A percentile compares a stretch with the other conserved stretches of the same genome.
phyloP scores from a whole-genome alignment of 305 asterid genomes.

The Fraxinus nigra region DNA sequence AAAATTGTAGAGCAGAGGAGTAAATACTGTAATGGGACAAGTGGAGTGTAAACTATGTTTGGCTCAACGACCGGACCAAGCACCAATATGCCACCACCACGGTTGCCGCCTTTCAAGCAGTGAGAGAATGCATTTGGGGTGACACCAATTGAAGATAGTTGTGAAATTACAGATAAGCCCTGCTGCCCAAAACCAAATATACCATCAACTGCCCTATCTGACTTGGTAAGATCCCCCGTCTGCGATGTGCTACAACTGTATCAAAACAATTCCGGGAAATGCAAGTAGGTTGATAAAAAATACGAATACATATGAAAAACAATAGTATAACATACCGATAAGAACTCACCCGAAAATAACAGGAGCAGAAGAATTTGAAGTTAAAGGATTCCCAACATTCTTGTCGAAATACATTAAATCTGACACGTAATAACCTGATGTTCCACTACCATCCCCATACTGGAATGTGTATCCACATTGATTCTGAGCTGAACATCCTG shows the following conservation, averaged over 20 bases:
- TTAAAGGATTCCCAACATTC: conserved; percentile 30
- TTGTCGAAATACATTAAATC: conserved; percentile 44
- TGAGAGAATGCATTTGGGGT: conserved; percentile 19
- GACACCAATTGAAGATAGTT: conserved; percentile 4
- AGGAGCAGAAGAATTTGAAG: conserved; percentile 33
- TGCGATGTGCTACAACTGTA: conserved; percentile 55
- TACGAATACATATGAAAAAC: neutral
- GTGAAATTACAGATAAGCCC: conserved; percentile 10
- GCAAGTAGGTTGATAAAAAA: conserved; percentile 14
- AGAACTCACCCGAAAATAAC: conserved; percentile 49
- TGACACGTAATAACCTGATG: conserved; percentile 48
- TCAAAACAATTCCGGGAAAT: conserved; percentile 8
- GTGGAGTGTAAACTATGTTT: neutral
- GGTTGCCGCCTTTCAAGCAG: conserved; percentile 5
- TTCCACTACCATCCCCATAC: conserved; percentile 57
- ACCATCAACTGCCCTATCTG: conserved; percentile 52
- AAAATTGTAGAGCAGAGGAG: neutral
- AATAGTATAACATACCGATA: neutral
- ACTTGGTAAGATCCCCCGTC: conserved; percentile 49
- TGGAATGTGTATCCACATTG: conserved; percentile 47
- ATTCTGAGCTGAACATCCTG: conserved; percentile 35
- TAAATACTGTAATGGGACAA: conserved; percentile 39
- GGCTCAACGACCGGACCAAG: conserved; percentile 17
- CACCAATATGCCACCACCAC: conserved; percentile 18
- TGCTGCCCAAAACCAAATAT: conserved; percentile 16